Evolutionary conservation across 2,329 filamentous ascomycete species (phyloP).

Genomic region (Fusarium nisikadoi): DNA sequence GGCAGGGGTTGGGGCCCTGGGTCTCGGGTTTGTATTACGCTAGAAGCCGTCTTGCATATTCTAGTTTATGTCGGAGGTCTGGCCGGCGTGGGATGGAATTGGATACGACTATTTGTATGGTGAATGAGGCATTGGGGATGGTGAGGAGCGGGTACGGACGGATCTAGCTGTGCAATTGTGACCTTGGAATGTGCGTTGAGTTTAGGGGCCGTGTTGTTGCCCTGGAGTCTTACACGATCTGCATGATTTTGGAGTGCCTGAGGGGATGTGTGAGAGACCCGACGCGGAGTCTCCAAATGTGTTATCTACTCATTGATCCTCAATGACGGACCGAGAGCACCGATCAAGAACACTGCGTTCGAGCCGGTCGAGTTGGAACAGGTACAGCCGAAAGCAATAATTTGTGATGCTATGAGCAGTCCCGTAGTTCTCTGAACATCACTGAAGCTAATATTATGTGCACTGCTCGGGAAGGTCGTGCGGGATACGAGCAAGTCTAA

Average conservation of each 20-base stretch:
- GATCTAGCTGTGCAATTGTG: background rate
- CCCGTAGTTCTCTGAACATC: no score
- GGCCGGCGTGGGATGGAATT: background rate
- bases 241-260: background rate
- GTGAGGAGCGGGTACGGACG: background rate
- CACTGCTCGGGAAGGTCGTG: accelerated
- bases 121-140: background rate
- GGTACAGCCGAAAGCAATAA: no score
- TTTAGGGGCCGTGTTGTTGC: background rate
- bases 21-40: background rate
- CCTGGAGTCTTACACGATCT: background rate
- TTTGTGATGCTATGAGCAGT: accelerated
- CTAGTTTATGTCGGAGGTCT: background rate
- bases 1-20: background rate
- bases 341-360: background rate
- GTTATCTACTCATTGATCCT: background rate
- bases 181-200: background rate
- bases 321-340: background rate
- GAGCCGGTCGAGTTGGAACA: accelerated
- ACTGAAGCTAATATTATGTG: accelerated
- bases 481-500: accelerated
- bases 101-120: background rate
- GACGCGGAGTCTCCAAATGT: background rate
- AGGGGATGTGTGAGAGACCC: no score
- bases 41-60: conserved; percentile 13